Evolutionary conservation across 1,139 yeast species (phyloP).

Genomic region (Protomyces macrosporus): DNA sequence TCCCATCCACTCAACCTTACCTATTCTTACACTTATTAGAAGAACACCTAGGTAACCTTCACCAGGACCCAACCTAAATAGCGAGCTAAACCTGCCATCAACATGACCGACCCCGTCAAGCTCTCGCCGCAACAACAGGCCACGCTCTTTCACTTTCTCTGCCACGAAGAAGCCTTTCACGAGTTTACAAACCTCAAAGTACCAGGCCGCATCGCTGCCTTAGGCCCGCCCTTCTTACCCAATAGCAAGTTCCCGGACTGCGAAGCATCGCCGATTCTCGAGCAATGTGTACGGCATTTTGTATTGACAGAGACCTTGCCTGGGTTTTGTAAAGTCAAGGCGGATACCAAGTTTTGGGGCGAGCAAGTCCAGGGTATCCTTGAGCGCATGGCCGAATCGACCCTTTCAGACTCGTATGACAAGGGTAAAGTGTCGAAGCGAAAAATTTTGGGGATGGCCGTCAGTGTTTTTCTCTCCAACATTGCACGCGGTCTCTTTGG

Average conservation of each 20-base stretch:
- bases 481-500: slow-evolving; percentile 26
- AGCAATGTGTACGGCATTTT: slow-evolving; percentile 8
- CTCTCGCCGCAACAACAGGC: slow-evolving; percentile 2
- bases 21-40: too few species aligned
- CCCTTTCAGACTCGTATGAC: slow-evolving; percentile 27
- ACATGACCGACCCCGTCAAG: background rate
- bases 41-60: too few species aligned
- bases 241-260: slow-evolving; percentile 3
- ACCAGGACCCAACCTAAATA: too few species aligned
- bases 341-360: slow-evolving; percentile 26
- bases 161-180: slow-evolving; percentile 15
- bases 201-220: slow-evolving; percentile 21
- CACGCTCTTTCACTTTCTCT: slow-evolving; percentile 18
- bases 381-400: slow-evolving; percentile 25
- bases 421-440: slow-evolving; percentile 28
- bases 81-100: too few species aligned
- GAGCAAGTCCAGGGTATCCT: slow-evolving; percentile 21
- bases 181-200: slow-evolving; percentile 23
- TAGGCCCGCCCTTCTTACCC: slow-evolving; percentile 14
- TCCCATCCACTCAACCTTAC: too few species aligned
- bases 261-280: slow-evolving; percentile 23
- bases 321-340: slow-evolving; percentile 18
- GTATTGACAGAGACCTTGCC: slow-evolving; percentile 27
- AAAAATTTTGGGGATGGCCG: slow-evolving; percentile 26
- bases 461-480: slow-evolving; percentile 17